phyloP scores from a whole-genome alignment of 108 stramenopile species.

The Nitzschia sp. region DNA sequence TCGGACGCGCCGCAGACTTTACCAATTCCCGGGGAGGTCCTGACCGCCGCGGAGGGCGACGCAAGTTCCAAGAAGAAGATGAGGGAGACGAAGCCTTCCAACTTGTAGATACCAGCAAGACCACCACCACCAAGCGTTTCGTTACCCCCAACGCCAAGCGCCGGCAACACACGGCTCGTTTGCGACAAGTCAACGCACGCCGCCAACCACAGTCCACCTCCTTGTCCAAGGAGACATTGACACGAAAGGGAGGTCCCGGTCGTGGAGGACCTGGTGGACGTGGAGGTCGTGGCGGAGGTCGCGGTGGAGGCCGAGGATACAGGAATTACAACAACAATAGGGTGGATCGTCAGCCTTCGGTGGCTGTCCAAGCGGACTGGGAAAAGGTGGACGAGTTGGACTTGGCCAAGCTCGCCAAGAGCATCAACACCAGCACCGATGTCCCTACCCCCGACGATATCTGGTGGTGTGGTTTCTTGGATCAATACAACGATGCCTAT shows the following conservation, averaged over 20 bases:
- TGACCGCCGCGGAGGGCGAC: slow-evolving; percentile 40
- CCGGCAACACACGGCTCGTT: slow-evolving; percentile 54
- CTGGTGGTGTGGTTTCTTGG: slow-evolving; percentile 91
- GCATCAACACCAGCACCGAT: slow-evolving; percentile 39
- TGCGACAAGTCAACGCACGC: slow-evolving; percentile 75
- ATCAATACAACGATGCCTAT: slow-evolving; percentile 91
- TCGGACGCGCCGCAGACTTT: slow-evolving; percentile 86
- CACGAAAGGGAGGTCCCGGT: slow-evolving; percentile 19
- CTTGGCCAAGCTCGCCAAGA: slow-evolving; percentile 86
- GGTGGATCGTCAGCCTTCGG: slow-evolving; percentile 76
- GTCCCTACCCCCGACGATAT: slow-evolving; percentile 75
- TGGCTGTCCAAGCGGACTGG: slow-evolving; percentile 89
- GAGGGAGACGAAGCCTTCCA: slow-evolving; percentile 79
- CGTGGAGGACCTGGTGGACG: slow-evolving; percentile 36
- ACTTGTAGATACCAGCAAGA: slow-evolving; percentile 89
- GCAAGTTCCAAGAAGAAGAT: slow-evolving; percentile 73
- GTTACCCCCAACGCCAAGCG: slow-evolving; percentile 60
- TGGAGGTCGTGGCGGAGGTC: slow-evolving; percentile 22
- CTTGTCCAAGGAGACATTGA: slow-evolving; percentile 30
- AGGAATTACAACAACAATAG: slow-evolving; percentile 28
- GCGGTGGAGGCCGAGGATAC: slow-evolving; percentile 37
- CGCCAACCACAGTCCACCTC: slow-evolving; percentile 46
- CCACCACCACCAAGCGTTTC: slow-evolving; percentile 55
- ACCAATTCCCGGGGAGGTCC: slow-evolving; percentile 34
- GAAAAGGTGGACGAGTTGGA: slow-evolving; percentile 92